These are phyloP conservation scores for Aureobasidium subglaciale DNA, from an alignment of 2,329 filamentous ascomycete genomes.

Conservation along the genomic window DNA sequence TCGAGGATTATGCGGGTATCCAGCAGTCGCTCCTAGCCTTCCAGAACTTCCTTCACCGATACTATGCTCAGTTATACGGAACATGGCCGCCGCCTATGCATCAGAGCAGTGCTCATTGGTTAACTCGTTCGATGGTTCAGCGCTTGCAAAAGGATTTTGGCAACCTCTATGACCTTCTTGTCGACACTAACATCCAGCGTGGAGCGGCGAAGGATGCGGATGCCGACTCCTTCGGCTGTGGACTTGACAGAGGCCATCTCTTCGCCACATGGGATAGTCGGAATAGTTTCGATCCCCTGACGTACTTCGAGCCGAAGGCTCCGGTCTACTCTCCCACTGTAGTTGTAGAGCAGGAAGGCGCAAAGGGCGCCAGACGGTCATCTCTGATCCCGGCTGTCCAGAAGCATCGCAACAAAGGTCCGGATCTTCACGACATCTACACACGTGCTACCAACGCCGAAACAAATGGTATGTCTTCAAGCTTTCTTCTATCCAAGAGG, in stretches of 20 bases:
- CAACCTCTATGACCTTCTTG: slow-evolving; percentile 62
- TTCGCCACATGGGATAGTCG: slow-evolving; percentile 45
- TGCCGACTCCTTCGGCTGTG: neutral
- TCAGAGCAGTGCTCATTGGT: slow-evolving; percentile 38
- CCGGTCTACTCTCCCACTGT: slow-evolving; percentile 33
- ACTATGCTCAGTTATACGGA: slow-evolving; percentile 52
- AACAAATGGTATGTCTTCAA: neutral
- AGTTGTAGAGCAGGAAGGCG: neutral
- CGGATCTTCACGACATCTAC: neutral
- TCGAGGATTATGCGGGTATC: slow-evolving; percentile 38
- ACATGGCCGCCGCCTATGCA: slow-evolving; percentile 47
- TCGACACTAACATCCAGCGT: slow-evolving; percentile 37
- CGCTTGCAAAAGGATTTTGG: slow-evolving; percentile 60
- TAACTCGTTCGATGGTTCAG: slow-evolving; percentile 52
- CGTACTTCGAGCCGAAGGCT: slow-evolving; percentile 59
- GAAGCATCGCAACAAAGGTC: neutral
- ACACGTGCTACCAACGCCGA: neutral
- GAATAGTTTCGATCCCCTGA: slow-evolving; percentile 36
- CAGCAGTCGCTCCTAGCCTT: slow-evolving; percentile 51
- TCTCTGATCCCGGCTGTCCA: slow-evolving; percentile 6
- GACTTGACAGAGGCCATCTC: neutral
- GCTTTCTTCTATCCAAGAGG: neutral
- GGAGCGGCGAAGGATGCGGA: neutral
- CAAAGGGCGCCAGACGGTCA: neutral
- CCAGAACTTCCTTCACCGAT: slow-evolving; percentile 51